Conservation (phyloP, 1,139 yeast genomes). For the Debaryomyces subglobosus region DNA sequence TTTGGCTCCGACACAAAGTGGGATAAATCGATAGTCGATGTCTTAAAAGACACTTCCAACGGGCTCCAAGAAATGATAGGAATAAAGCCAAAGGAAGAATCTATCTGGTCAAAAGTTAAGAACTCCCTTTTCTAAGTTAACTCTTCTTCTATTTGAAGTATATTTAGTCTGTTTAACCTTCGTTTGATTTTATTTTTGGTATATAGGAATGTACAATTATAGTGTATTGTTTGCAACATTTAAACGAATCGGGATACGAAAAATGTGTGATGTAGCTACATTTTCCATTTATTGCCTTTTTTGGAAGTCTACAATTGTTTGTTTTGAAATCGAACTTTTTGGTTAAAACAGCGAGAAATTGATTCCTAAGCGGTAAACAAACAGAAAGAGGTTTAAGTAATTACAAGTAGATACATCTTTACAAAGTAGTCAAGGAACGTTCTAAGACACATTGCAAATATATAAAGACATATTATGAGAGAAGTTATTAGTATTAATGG, state of each 20-base stretch:
- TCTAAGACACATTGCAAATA: neutral
- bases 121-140: neutral
- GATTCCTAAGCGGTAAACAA: conserved; percentile 13
- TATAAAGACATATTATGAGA: conserved; percentile 55
- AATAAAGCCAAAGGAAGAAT: conserved; percentile 15
- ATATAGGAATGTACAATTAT: conserved; percentile 3
- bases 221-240: neutral
- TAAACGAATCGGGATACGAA: neutral
- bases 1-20: conserved; percentile 21
- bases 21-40: conserved; percentile 28
- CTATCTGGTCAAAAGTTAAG: conserved; percentile 6
- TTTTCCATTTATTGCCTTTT: conserved; percentile 16
- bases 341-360: conserved; percentile 9
- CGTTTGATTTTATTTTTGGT: neutral
- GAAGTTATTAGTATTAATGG: conserved; percentile 93
- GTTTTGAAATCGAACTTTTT: conserved; percentile 23
- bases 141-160: neutral
- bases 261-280: neutral
- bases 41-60: conserved; percentile 22
- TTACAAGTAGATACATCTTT: conserved; percentile 2
- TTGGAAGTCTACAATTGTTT: conserved; percentile 20
- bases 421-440: conserved; percentile 2
- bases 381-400: conserved; percentile 6
- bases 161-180: neutral
- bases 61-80: conserved; percentile 22